phyloP scores from a whole-genome alignment of 441 rosid genomes.

The Bruguiera hainesii region DNA sequence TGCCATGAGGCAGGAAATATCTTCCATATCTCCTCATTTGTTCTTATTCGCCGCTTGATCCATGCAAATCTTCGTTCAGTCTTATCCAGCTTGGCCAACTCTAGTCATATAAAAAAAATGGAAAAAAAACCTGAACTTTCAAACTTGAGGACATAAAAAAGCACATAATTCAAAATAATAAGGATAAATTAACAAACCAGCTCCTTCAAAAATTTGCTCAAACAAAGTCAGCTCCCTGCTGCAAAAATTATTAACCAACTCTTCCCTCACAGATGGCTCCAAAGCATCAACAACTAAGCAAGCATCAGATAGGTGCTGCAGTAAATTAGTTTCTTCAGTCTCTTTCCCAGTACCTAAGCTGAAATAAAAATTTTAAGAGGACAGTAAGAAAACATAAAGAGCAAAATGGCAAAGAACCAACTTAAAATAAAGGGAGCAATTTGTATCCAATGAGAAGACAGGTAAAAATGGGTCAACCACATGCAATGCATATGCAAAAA shows the following conservation, averaged over 20 bases:
- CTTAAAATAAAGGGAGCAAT: neutral
- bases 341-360: constrained; percentile 99
- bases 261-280: constrained; percentile 99
- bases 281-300: constrained; percentile 97
- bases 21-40: constrained; percentile 98
- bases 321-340: constrained; percentile 80
- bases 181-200: constrained; percentile 54
- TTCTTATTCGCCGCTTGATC: constrained; percentile 96
- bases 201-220: constrained; percentile 99
- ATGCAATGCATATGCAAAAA: no score
- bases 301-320: constrained; percentile 92
- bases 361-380: constrained; percentile 36
- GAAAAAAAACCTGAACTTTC: constrained; percentile 1
- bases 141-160: constrained; percentile 8
- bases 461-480: no score
- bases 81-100: constrained; percentile 96
- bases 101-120: constrained; percentile 33
- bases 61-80: constrained; percentile 97
- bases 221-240: constrained; percentile 96
- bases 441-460: no score
- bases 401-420: neutral
- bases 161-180: constrained; percentile 3
- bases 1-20: constrained; percentile 97
- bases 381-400: constrained; percentile 14
- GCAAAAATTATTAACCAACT: constrained; percentile 97